Evolutionary conservation across 257 asterid genomes (phyloP), one percentile per base, ranked within the genome.

Genomic region (Eustoma russellianum): DNA sequence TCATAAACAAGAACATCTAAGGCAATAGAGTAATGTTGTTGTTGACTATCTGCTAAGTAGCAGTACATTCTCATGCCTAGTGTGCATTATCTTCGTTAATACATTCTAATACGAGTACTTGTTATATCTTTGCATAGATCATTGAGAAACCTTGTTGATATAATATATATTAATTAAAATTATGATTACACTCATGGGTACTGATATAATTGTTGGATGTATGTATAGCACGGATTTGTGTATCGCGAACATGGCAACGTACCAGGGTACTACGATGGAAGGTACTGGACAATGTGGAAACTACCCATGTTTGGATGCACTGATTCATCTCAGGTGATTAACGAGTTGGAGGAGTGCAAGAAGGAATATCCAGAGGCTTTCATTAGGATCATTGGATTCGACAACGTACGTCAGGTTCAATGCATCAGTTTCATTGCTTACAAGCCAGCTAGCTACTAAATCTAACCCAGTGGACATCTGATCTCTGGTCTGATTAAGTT

Each of bases 201-300:
- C 30, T 24, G 30, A 24, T 24, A 4, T 24, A 24, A 24, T 24
- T 24, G 30, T 24, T 24, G 30, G 30, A 24, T 4, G 3, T 4
- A 4, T 35, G 17, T 45, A 53, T 14, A 79, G 83, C 33, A 46
- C 5, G 76, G 77, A 12, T 70, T 70, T 14, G 70, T 58, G 46
- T 65, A 64, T 69, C 79, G 82, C 55, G 76, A 77, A 51, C 0
- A 71, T 65, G 13, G 54, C 62, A 8, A 5, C 3, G 61, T 76
- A 0, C 83, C 77, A 0, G 79, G 81, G 8, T 74, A 74, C 75
- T 79, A 80, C 8, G 83, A 75, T 13, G 81, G 83, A 0, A 50
- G 79, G 0, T 78, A 81, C 70, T 75, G 83, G 85, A 68, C 73
- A 24, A 72, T 80, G 82, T 80, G 85, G 88, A 80, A 81, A 77